phyloP scores from a whole-genome alignment of 345 rosid genomes.

The Moricandia arvensis region DNA sequence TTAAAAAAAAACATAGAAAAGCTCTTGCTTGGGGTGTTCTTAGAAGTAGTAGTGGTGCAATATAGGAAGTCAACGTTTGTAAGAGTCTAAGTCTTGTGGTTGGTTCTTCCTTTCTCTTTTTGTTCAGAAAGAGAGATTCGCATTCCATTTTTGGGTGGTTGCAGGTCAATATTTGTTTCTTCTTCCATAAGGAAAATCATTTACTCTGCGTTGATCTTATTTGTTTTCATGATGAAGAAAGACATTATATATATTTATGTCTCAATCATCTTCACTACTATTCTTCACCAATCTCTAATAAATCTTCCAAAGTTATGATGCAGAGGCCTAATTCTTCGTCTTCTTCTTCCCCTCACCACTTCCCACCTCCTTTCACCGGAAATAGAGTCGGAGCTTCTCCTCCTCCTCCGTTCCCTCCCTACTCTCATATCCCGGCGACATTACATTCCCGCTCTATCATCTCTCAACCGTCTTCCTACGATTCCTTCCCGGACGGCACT shows the following conservation, averaged over 20 bases:
- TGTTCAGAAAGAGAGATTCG: too few species aligned
- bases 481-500: conserved; percentile 48
- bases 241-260: neutral
- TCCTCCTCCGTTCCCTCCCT: conserved; percentile 34
- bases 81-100: too few species aligned
- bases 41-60: too few species aligned
- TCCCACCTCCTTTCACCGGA: conserved; percentile 11
- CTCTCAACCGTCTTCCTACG: conserved; percentile 55
- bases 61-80: too few species aligned
- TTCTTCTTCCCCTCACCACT: conserved; percentile 9
- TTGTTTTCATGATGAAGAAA: neutral
- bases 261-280: too few species aligned
- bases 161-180: too few species aligned
- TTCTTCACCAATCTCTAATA: too few species aligned
- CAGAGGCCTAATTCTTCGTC: conserved; percentile 8
- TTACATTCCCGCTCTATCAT: conserved; percentile 59
- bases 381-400: conserved; percentile 42
- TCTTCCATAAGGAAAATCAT: neutral
- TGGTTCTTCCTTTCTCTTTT: too few species aligned
- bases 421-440: conserved; percentile 44
- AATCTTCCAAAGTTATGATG: too few species aligned
- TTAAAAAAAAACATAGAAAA: too few species aligned
- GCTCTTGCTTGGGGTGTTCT: too few species aligned
- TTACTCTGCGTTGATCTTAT: neutral
- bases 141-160: too few species aligned